phyloP scores from a whole-genome alignment of 345 rosid species.

The Pistacia vera region DNA sequence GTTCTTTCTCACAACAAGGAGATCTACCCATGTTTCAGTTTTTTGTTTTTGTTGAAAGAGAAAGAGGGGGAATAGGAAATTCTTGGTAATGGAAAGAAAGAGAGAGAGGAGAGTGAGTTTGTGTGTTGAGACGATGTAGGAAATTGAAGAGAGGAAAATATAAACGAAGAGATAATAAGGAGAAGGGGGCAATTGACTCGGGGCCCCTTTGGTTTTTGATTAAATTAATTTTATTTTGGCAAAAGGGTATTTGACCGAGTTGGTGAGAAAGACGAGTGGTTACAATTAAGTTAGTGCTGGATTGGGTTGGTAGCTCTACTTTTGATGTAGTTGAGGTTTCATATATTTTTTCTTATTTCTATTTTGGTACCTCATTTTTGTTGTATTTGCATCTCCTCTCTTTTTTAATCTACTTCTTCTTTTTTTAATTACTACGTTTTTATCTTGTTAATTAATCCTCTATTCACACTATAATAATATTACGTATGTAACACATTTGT shows the following conservation, averaged over 20 bases:
- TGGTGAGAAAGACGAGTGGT: constrained; percentile 50
- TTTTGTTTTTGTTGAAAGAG: not conserved
- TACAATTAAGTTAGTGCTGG: constrained; percentile 46
- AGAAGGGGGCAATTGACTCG: constrained; percentile 37
- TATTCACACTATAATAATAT: too few relatives aligned
- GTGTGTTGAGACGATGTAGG: not conserved
- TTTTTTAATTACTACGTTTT: too few relatives aligned
- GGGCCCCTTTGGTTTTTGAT: constrained; percentile 18
- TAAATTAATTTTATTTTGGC: not conserved
- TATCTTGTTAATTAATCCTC: too few relatives aligned
- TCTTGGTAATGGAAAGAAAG: constrained; percentile 1
- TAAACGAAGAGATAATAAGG: constrained; percentile 11
- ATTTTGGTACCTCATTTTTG: too few relatives aligned
- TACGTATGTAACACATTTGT: too few relatives aligned
- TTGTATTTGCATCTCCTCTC: not conserved
- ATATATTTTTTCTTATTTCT: constrained; percentile 2
- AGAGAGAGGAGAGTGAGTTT: not conserved
- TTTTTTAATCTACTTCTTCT: not conserved
- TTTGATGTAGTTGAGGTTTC: constrained; percentile 12
- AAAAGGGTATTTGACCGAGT: constrained; percentile 36
- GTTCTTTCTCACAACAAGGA: constrained; percentile 69
- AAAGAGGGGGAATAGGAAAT: not conserved
- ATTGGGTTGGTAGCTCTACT: constrained; percentile 48
- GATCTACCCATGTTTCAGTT: constrained; percentile 42
- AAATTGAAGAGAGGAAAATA: constrained; percentile 10